Conservation (phyloP, 1,284 basidiomycete genomes). For the Ganoderma lucidum region DNA sequence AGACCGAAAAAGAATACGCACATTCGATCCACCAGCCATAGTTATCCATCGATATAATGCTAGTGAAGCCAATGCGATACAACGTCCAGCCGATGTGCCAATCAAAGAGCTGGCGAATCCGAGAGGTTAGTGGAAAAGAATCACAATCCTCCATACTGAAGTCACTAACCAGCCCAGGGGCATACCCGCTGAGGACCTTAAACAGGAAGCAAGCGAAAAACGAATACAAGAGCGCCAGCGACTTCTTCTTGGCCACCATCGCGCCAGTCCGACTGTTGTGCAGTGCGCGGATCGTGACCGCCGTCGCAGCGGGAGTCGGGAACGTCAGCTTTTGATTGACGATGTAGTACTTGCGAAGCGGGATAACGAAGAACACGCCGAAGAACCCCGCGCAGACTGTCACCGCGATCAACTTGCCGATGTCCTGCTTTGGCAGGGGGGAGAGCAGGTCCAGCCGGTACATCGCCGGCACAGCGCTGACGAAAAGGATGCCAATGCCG, state of each 20-base stretch:
- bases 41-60: constrained; percentile 68
- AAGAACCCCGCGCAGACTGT: constrained; percentile 68
- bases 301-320: constrained; percentile 75
- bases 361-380: constrained; percentile 74
- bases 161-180: constrained; percentile 57
- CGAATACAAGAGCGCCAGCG: constrained; percentile 56
- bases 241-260: constrained; percentile 63
- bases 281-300: constrained; percentile 72
- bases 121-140: constrained; percentile 2
- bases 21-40: constrained; percentile 61
- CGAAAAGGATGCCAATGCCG: constrained; percentile 70
- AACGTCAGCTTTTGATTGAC: constrained; percentile 74
- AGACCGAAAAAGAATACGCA: neutral
- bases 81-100: constrained; percentile 77
- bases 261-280: constrained; percentile 62
- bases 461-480: constrained; percentile 73
- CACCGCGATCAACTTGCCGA: constrained; percentile 64
- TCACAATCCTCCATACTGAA: neutral
- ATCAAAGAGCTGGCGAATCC: constrained; percentile 55
- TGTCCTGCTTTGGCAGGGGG: constrained; percentile 53
- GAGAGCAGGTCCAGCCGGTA: constrained; percentile 63
- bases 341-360: constrained; percentile 71
- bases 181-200: constrained; percentile 69
- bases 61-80: constrained; percentile 66
- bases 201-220: constrained; percentile 59